phyloP scores from a whole-genome alignment of 371 early-diverging fungal genomes.

The Amoeboaphelidium protococcarum region DNA sequence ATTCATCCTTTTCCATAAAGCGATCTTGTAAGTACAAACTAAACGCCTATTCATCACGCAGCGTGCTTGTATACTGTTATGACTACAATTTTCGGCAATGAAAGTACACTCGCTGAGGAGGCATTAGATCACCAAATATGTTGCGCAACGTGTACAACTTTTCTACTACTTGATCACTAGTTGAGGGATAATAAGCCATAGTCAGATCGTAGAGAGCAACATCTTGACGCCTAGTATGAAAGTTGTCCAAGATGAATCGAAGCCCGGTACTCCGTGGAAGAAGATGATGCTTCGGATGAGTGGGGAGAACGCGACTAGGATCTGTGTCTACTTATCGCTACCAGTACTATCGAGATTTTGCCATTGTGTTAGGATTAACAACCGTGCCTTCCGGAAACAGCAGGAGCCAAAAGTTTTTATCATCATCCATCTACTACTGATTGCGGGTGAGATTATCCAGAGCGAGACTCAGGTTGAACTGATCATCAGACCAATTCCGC shows the following conservation, averaged over 20 bases:
- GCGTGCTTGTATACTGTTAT: neutral
- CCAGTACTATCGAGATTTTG: conserved; percentile 4
- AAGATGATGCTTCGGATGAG: conserved; percentile 19
- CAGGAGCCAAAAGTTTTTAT: conserved; percentile 44
- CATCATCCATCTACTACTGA: no score
- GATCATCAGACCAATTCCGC: conserved; percentile 47
- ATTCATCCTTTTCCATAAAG: conserved; percentile 57
- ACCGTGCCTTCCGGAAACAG: conserved; percentile 79
- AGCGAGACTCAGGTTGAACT: conserved; percentile 18
- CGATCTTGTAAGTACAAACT: conserved; percentile 38
- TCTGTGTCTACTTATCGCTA: neutral
- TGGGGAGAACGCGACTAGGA: conserved; percentile 4
- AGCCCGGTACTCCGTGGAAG: conserved; percentile 54
- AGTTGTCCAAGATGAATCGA: conserved; percentile 23
- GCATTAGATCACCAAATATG: conserved; percentile 31
- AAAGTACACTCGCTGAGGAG: conserved; percentile 42
- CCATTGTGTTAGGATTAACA: conserved; percentile 11
- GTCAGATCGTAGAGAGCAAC: conserved; percentile 56
- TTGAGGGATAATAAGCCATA: conserved; percentile 51
- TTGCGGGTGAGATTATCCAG: conserved; percentile 9
- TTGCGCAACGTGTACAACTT: conserved; percentile 35
- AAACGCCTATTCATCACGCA: conserved; percentile 26
- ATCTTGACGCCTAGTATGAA: conserved; percentile 28
- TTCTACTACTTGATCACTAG: conserved; percentile 21
- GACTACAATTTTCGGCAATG: conserved; percentile 32